Conservation (phyloP, 441 rosid genomes). For the Aleurites moluccanus region DNA sequence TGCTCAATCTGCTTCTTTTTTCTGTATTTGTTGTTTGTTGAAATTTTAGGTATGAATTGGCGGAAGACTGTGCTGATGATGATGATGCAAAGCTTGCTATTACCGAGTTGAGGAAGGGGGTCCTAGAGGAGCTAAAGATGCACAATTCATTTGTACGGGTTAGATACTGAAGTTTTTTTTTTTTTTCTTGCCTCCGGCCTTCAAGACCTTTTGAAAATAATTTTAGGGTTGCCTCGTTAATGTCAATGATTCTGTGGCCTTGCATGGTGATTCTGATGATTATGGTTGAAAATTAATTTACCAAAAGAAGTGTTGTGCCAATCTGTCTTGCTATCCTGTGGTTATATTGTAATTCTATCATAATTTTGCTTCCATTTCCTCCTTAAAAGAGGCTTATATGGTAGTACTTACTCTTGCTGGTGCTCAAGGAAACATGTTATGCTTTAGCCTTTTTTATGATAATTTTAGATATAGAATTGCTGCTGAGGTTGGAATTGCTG, state of each 20-base stretch:
- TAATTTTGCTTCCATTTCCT: too few relatives aligned
- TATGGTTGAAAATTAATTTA: background rate
- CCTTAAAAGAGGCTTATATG: background rate
- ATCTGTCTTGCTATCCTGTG: background rate
- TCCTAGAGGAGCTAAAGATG: constrained; percentile 61
- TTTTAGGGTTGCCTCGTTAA: background rate
- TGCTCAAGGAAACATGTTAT: constrained; percentile 3
- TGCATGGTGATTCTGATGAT: background rate
- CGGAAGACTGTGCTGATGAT: constrained; percentile 82
- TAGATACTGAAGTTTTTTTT: constrained; percentile 12
- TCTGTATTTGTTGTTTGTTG: background rate
- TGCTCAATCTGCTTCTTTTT: constrained; percentile 8
- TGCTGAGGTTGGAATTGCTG: background rate
- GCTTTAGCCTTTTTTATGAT: background rate
- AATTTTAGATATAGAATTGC: background rate
- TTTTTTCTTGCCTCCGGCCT: background rate
- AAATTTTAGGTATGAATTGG: constrained; percentile 57
- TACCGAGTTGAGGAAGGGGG: constrained; percentile 51
- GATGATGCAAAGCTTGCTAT: constrained; percentile 68
- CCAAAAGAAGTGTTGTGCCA: background rate
- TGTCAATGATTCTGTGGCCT: background rate
- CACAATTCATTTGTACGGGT: constrained; percentile 60
- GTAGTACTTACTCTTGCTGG: background rate
- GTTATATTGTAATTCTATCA: background rate
- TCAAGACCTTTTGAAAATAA: background rate